Base-by-base conservation (phyloP, 306 rosid genomes). In the Crataegus laevigata region DNA sequence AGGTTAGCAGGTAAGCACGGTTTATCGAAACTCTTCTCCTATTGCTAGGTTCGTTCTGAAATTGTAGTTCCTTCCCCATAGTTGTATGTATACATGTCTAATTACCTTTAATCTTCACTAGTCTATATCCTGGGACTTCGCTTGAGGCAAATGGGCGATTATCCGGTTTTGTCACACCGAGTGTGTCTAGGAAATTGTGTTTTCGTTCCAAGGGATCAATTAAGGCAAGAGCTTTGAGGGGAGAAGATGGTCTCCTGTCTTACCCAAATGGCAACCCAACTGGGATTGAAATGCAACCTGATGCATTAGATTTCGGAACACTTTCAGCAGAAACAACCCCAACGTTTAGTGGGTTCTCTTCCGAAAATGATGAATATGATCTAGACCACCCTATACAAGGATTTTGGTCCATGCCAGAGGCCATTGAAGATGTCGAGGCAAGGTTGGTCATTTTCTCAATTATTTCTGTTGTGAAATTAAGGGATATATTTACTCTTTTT, bases 361-460 rank as follows among this genome's bases (percentile, higher is more conserved):
- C 78, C 58, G 78, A 73, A 25, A 72, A 25, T 38, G 76, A 77
- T 76, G 87, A 85, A 52, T 84, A 74, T 81, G 94, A 92, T 84
- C 73, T 86, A 80, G 97, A 90, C 65, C 66, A 12, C 32, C 96
- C 96, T 34, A 73, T 90, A 1, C 68, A 75, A 66, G 96, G 96
- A 60, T 92, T 92, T 81, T 85, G 96, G 79, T 89, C 97, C 52
- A 85, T 92, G 36, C 75, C 89, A 8, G 91, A 87, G 68, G 97
- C 97, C 71, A 86, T 90, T 83, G 90, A 90, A 86, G 97, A 92
- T 64, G 92, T 57, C 90, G 81, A 34, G 96, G 98, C 73, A 92
- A 90, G 98, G 98, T 92, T 24, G 76, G 68, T 69, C 74, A 11
- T 80, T 63, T 25, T 24, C 65, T 73, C 62, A 69, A 69, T 12